Conservation (phyloP, 2,329 filamentous ascomycete genomes). For the Bipolaris victoriae region DNA sequence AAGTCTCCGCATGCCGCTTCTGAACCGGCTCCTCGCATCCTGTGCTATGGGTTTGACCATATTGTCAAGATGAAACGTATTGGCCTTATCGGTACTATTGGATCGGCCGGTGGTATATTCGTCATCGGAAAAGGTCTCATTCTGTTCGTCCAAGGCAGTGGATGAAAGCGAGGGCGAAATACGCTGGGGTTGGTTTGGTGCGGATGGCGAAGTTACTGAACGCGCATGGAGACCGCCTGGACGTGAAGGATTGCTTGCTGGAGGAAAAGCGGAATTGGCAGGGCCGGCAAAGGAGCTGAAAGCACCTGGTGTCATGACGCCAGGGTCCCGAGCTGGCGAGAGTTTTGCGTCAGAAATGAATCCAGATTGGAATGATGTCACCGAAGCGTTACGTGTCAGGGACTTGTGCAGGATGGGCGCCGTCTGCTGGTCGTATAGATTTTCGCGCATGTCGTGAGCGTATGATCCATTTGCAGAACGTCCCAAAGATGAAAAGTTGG, state of each 20-base stretch:
- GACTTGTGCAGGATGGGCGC: constrained; percentile 88
- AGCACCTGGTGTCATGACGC: constrained; percentile 63
- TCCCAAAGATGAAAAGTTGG: constrained; percentile 41
- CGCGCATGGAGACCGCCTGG: constrained; percentile 74
- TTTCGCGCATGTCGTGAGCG: constrained; percentile 60
- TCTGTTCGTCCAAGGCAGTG: constrained; percentile 75
- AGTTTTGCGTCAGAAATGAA: constrained; percentile 73
- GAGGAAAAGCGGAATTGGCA: constrained; percentile 27
- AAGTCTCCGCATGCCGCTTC: constrained; percentile 66
- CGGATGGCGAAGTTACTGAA: constrained; percentile 81
- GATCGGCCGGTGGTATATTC: constrained; percentile 62
- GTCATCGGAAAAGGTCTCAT: constrained; percentile 80
- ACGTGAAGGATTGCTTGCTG: constrained; percentile 48
- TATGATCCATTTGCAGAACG: constrained; percentile 39
- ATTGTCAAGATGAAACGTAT: constrained; percentile 46
- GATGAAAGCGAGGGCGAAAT: constrained; percentile 61
- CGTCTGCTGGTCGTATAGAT: constrained; percentile 91
- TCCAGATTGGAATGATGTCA: constrained; percentile 82
- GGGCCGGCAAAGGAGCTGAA: constrained; percentile 52
- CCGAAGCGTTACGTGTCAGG: constrained; percentile 71
- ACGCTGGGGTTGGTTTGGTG: constrained; percentile 54
- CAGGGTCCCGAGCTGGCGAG: constrained; percentile 61
- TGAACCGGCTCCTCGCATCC: constrained; percentile 55
- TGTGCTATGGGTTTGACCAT: constrained; percentile 67
- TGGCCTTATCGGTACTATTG: constrained; percentile 29